These are phyloP conservation scores for Pestalotiopsis sp. DNA, from an alignment of 2,329 filamentous ascomycete genomes.

Conservation along the genomic window DNA sequence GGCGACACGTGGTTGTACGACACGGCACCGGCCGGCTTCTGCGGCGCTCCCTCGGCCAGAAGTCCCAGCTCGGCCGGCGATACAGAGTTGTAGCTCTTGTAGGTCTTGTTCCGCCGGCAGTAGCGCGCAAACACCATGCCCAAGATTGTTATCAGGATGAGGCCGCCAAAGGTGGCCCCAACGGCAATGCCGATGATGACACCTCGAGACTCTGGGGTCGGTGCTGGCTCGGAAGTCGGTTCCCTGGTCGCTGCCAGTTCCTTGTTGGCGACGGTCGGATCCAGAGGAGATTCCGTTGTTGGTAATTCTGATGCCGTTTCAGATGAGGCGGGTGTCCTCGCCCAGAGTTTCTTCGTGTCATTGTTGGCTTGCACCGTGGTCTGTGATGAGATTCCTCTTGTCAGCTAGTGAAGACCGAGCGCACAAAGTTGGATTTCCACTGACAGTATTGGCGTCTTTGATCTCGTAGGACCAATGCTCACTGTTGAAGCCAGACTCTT, in stretches of 20 bases:
- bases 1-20: slow-evolving; percentile 1
- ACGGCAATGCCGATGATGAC: neutral
- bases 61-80: neutral
- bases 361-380: neutral
- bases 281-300: neutral
- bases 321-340: neutral
- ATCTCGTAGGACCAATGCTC: neutral
- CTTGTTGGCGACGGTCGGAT: neutral
- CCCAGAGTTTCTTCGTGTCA: neutral
- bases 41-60: neutral
- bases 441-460: neutral
- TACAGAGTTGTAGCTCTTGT: neutral
- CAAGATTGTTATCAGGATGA: neutral
- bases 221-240: neutral
- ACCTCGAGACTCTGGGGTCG: neutral
- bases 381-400: neutral
- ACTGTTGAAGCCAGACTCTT: neutral
- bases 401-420: neutral
- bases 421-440: neutral
- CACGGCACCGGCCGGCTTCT: neutral
- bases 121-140: neutral
- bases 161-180: neutral
- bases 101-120: neutral
- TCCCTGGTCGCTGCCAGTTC: neutral
- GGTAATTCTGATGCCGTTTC: neutral